These are phyloP conservation scores for Wickerhamiella infanticola DNA, from an alignment of 1,139 yeast genomes.

Conservation along the genomic window DNA sequence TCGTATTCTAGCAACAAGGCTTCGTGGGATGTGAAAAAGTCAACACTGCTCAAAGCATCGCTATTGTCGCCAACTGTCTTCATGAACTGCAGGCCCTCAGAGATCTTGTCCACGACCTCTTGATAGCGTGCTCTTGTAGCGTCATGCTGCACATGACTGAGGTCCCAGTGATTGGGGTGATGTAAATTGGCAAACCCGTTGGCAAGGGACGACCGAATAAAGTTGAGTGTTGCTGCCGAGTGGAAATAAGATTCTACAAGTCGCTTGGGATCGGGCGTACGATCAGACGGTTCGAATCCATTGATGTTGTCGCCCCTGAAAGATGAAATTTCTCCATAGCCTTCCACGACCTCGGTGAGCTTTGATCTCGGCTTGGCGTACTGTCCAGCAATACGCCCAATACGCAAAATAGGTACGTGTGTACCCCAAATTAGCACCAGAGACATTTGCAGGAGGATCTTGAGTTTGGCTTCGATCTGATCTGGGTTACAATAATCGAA, in stretches of 20 bases:
- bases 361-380: constrained; percentile 32
- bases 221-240: constrained; percentile 31
- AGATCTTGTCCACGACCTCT: constrained; percentile 24
- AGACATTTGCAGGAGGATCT: constrained; percentile 30
- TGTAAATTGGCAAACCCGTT: constrained; percentile 31
- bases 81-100: constrained; percentile 28
- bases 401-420: constrained; percentile 27
- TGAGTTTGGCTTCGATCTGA: constrained; percentile 28
- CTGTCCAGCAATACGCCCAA: constrained; percentile 33
- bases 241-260: constrained; percentile 31
- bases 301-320: constrained; percentile 32
- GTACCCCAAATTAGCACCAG: constrained; percentile 30
- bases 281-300: constrained; percentile 26
- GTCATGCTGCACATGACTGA: constrained; percentile 28
- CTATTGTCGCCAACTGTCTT: constrained; percentile 26
- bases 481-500: constrained; percentile 31
- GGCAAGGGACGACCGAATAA: constrained; percentile 24
- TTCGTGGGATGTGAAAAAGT: constrained; percentile 30
- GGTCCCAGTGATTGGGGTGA: constrained; percentile 29
- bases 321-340: constrained; percentile 26
- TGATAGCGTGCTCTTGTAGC: constrained; percentile 26
- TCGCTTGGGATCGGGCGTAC: constrained; percentile 29
- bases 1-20: constrained; percentile 30
- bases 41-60: constrained; percentile 21
- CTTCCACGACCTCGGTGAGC: constrained; percentile 28